These are phyloP conservation scores for Serpula lacrymans DNA, from an alignment of 768 basidiomycete genomes.

Conservation along the genomic window DNA sequence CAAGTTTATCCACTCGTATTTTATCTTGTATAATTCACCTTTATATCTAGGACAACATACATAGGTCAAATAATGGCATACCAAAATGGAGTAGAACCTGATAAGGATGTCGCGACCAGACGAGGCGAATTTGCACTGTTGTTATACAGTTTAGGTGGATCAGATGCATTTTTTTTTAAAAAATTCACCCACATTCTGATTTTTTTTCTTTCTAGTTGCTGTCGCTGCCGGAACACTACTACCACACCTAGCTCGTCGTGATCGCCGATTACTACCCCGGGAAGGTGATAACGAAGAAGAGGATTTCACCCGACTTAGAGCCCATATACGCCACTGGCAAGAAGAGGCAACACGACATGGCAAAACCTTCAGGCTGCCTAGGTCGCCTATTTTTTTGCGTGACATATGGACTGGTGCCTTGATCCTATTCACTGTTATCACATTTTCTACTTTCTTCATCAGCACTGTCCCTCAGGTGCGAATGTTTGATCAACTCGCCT, in stretches of 20 bases:
- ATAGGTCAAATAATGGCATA: conserved; percentile 92
- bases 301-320: conserved; percentile 66
- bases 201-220: conserved; percentile 56
- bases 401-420: conserved; percentile 94
- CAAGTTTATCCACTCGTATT: conserved; percentile 29
- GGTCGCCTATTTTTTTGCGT: conserved; percentile 86
- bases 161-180: not conserved
- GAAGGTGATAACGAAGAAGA: conserved; percentile 68
- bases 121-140: conserved; percentile 88
- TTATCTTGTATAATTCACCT: conserved; percentile 4
- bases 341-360: conserved; percentile 78
- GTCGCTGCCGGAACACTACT: conserved; percentile 78
- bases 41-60: conserved; percentile 71
- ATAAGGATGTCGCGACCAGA: conserved; percentile 79
- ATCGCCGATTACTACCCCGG: conserved; percentile 72
- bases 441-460: conserved; percentile 85
- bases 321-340: conserved; percentile 77
- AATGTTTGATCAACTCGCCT: too few relatives aligned
- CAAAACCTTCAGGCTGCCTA: conserved; percentile 71
- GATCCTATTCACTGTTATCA: conserved; percentile 73
- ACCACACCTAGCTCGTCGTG: conserved; percentile 78
- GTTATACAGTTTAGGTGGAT: conserved; percentile 79
- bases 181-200: conserved; percentile 5
- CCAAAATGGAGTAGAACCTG: conserved; percentile 69
- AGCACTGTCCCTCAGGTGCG: conserved; percentile 66